phyloP scores from a whole-genome alignment of 2,329 filamentous ascomycete genomes.

The Bipolaris victoriae region DNA sequence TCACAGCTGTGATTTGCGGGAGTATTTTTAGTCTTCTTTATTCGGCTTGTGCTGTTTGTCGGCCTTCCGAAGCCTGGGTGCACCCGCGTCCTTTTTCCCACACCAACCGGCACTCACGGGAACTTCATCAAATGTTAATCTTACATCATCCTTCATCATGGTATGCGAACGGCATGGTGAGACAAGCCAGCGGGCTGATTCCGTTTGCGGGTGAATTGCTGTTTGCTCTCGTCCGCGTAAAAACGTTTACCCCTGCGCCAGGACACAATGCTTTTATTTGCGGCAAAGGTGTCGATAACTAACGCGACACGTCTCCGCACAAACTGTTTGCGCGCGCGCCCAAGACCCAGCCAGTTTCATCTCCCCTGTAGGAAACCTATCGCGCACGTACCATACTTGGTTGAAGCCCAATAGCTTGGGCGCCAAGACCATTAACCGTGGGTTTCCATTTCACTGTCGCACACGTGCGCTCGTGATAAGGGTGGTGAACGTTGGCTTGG shows the following conservation, averaged over 20 bases:
- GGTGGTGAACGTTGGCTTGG: not conserved
- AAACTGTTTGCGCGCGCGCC: not conserved
- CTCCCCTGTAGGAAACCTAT: not conserved
- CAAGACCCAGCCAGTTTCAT: not conserved
- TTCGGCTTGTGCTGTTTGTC: not conserved
- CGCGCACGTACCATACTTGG: constrained; percentile 10
- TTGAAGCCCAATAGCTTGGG: constrained; percentile 2
- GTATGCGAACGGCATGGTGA: not conserved
- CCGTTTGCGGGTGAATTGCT: not conserved
- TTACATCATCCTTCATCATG: constrained; percentile 2
- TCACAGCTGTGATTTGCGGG: not conserved
- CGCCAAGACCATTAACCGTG: constrained; percentile 6
- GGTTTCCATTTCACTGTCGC: constrained; percentile 4
- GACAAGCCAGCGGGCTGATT: not conserved
- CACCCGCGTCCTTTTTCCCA: not conserved
- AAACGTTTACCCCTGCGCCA: not conserved
- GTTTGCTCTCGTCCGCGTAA: not conserved
- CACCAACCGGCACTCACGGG: not conserved
- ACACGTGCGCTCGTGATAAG: constrained; percentile 2
- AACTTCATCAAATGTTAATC: not conserved
- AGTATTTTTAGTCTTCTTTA: not conserved
- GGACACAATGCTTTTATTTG: not conserved
- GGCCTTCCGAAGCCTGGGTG: not conserved
- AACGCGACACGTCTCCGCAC: not conserved
- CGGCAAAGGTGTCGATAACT: not conserved